Base-by-base conservation (phyloP, 331 rosid species). In the Prunus yedoensis region DNA sequence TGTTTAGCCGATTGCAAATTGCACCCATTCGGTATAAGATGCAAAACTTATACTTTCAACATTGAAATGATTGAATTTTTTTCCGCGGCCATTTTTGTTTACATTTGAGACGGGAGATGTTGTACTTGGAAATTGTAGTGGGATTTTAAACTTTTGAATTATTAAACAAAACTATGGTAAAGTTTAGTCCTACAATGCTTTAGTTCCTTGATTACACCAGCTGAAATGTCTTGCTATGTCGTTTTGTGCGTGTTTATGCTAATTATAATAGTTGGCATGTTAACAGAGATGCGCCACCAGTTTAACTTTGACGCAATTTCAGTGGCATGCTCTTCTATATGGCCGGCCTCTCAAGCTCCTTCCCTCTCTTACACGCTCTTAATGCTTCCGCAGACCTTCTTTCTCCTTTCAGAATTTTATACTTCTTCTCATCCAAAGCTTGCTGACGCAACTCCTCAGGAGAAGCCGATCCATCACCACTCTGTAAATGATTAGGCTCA, bases 381-480 rank as follows among this genome's bases (percentile, higher is more conserved):
- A 92, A 78, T 66, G 97, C 99, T 80, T 94, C 99, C 78, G 76
- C 89, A 64, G 92, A 67, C 76, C 90, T 94, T 47, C 97, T 88
- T 74, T 90, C 93, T 74, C 93, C 96, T 88, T 94, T 90, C 30
- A 94, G 86, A 80, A 83, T 75, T 82, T 77, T 94, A 70, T 92
- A 89, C 81, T 85, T 88, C 85, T 92, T 94, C 73, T 92, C 97
- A 20, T 88, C 97, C 88, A 87, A 52, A 77, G 97, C 97, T 84
- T 77, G 92, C 84, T 87, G 89, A 21, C 96, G 97, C 85, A 92
- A 84, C 76, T 88, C 89, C 68, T 92, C 93, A 20, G 99, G 99
- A 82, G 83, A 85, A 75, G 81, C 73, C 71, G 87, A 83, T 83
- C 70, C 92, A 84, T 73, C 73, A 30, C 91, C 89, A 71, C 60